Base-by-base conservation (phyloP, 1,139 yeast species). In the Kodamaea plutei region DNA sequence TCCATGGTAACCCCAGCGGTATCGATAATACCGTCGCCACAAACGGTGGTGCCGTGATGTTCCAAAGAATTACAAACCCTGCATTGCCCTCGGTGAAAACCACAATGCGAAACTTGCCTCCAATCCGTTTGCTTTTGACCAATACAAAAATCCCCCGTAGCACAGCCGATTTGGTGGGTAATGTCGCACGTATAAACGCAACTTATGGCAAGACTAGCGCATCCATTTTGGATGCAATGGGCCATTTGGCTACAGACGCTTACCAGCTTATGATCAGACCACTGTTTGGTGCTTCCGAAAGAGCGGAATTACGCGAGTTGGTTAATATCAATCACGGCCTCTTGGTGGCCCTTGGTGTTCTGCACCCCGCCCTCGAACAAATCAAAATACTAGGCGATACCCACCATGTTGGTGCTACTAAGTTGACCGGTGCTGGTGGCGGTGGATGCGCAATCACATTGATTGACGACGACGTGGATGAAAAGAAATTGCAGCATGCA, bases 401-500 rank as follows among this genome's bases (percentile, higher is more conserved):
- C 26, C 51, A 75, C 34, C 52, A 63, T 2, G 58, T 91, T 20
- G 99, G 99, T 5, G 79, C 84, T 37, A 89, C 99, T 2, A 91
- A 91, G 56, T 69, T 91, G 38, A 91, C 98, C 0, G 99, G 99
- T 25, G 98, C 98, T 0, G 99, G 99, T 15, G 98, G 98, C 12
- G 99, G 99, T 26, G 99, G 99, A 1, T 91, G 99, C 63, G 95
- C 96, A 12, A 82, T 93, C 35, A 91, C 97, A 0, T 62, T 91
- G 31, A 68, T 89, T 8, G 66, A 76, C 30, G 80, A 75, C 30
- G 68, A 65, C 8, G 64, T 62, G 3, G 51, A 55, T 1, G 62
- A 54, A 25, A 48, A 39, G 2, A 42, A 36, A 1, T 44, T 69
- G 8, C 49, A 52, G 11, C 58, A 57, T 6, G 68, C 67, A 1